These are phyloP conservation scores for Colletotrichum tanaceti DNA, from an alignment of 2,329 filamentous ascomycete species.

Conservation along the genomic window DNA sequence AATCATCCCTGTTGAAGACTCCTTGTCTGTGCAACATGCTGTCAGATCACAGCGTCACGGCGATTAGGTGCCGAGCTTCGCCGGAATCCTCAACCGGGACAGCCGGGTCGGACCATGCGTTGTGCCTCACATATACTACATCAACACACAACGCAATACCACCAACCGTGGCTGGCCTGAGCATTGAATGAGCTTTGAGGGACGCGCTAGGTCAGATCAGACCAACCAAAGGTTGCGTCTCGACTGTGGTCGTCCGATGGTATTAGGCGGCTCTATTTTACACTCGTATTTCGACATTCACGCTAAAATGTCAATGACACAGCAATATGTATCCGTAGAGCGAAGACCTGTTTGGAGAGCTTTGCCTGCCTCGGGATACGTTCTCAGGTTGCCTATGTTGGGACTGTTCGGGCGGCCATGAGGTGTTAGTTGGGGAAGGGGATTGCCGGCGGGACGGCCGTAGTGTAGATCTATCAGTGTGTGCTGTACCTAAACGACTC, in stretches of 20 bases:
- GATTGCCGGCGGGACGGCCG: not conserved
- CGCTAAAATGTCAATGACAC: not conserved
- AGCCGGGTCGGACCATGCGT: constrained; percentile 24
- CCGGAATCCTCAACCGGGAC: not conserved
- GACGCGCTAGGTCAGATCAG: constrained; percentile 22
- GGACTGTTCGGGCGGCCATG: constrained; percentile 6
- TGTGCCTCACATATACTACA: not conserved
- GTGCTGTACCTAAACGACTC: not conserved
- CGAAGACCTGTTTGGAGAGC: not conserved
- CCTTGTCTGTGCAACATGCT: not conserved
- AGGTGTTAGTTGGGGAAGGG: not conserved
- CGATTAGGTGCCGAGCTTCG: constrained; percentile 7
- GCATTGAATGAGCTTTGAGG: not conserved
- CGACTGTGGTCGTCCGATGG: not conserved
- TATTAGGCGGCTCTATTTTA: constrained; percentile 4
- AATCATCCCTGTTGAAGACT: not conserved
- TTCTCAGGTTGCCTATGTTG: not conserved
- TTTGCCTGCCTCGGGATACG: not conserved
- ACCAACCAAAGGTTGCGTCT: constrained; percentile 19
- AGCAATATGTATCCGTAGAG: not conserved
- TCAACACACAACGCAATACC: not conserved
- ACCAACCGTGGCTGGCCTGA: constrained; percentile 8
- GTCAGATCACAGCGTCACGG: not conserved
- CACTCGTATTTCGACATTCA: not conserved
- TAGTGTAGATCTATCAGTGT: not conserved